Evolutionary conservation across 768 basidiomycete species (phyloP).

Genomic region (Psilocybe subaeruginosa): DNA sequence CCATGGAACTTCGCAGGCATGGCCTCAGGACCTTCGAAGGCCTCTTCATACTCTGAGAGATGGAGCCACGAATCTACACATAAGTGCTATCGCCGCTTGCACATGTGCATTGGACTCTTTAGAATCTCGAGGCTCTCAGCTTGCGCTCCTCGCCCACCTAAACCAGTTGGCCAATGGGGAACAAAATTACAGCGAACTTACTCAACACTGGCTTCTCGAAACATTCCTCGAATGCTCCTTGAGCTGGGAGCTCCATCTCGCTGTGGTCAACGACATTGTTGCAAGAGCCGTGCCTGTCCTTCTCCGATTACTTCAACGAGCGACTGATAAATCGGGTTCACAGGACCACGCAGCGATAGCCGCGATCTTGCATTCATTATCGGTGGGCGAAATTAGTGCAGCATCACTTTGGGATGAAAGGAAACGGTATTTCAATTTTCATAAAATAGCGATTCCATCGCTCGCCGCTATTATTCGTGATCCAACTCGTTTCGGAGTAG

Average conservation of each 20-base stretch:
- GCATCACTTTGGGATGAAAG: conserved; percentile 30
- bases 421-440: conserved; percentile 30
- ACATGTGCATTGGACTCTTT: conserved; percentile 37
- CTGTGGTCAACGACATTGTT: conserved; percentile 36
- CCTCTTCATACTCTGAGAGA: conserved; percentile 38
- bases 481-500: conserved; percentile 33
- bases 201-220: conserved; percentile 40
- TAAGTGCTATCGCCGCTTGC: conserved; percentile 38
- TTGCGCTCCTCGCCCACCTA: conserved; percentile 37
- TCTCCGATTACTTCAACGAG: conserved; percentile 33
- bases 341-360: conserved; percentile 33
- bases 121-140: conserved; percentile 36
- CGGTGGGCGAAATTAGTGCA: conserved; percentile 28
- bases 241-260: conserved; percentile 40
- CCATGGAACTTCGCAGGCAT: conserved; percentile 34
- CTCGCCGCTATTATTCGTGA: conserved; percentile 34
- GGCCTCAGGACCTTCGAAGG: conserved; percentile 37
- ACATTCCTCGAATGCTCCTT: conserved; percentile 39
- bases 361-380: conserved; percentile 34
- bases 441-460: conserved; percentile 33
- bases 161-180: conserved; percentile 33
- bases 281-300: conserved; percentile 37
- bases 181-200: conserved; percentile 31
- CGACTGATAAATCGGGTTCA: conserved; percentile 30
- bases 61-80: conserved; percentile 28